Conservation (phyloP, 441 rosid species). For the Breynia disticha region DNA sequence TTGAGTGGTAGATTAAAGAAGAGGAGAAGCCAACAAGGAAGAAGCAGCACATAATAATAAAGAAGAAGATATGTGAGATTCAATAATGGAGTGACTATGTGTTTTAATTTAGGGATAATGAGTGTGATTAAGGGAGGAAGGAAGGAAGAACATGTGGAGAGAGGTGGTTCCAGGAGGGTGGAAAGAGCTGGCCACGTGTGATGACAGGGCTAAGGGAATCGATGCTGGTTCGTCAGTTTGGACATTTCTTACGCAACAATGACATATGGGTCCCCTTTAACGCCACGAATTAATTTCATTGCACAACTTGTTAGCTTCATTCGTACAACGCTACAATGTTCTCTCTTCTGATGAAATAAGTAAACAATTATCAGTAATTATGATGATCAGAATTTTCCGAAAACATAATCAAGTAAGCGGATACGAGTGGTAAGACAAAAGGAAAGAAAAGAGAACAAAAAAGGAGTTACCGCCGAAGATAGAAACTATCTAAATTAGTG, state of each 20-base stretch:
- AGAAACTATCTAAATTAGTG: neutral
- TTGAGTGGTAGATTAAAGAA: neutral
- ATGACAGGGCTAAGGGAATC: slow-evolving; percentile 24
- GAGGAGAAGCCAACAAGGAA: slow-evolving; percentile 2
- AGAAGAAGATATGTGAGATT: no score
- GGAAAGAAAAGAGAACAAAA: slow-evolving; percentile 7
- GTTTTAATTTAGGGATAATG: no score
- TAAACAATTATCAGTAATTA: no score
- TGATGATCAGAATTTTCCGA: no score
- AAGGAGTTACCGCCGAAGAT: slow-evolving; percentile 17
- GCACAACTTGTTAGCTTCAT: neutral
- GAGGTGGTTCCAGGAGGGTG: slow-evolving; percentile 18
- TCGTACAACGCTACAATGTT: no score
- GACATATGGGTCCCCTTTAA: slow-evolving; percentile 15
- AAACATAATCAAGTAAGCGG: no score
- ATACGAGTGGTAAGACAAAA: slow-evolving; percentile 2
- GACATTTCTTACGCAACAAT: slow-evolving; percentile 23
- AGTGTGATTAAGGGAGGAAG: no score
- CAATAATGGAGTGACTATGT: no score
- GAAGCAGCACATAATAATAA: no score
- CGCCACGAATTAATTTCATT: slow-evolving; percentile 9
- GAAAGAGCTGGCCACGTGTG: slow-evolving; percentile 37
- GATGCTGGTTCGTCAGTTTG: slow-evolving; percentile 21
- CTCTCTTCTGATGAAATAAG: no score
- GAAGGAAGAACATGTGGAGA: slow-evolving; percentile 2